Conservation (phyloP, 1,284 basidiomycete species). For the Volvariella volvacea region DNA sequence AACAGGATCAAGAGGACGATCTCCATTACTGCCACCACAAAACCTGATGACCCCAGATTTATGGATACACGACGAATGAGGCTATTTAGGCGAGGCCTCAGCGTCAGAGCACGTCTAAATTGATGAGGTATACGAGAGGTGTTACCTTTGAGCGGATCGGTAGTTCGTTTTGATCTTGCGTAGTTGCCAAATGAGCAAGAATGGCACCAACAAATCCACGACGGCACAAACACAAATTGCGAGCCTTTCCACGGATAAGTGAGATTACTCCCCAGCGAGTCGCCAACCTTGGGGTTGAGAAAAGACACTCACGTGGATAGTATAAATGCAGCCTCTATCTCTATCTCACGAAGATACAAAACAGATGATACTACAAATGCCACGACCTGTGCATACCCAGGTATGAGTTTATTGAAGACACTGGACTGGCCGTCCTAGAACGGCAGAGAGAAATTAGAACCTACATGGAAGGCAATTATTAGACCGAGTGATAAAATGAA, state of each 20-base stretch:
- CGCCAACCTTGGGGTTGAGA: too few species aligned
- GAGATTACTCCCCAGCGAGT: too few species aligned
- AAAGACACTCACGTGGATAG: too few species aligned
- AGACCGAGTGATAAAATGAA: too few species aligned
- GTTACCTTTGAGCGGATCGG: not conserved
- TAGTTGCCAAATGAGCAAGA: not conserved
- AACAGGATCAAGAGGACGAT: not conserved
- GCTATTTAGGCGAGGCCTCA: not conserved
- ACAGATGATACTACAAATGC: too few species aligned
- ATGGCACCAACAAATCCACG: not conserved
- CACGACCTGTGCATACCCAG: too few species aligned
- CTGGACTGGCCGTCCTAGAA: too few species aligned
- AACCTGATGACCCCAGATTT: not conserved
- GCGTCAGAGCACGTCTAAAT: not conserved
- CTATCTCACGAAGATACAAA: too few species aligned
- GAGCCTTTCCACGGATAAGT: not conserved
- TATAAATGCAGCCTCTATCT: too few species aligned
- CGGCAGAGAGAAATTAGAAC: too few species aligned
- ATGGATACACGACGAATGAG: not conserved
- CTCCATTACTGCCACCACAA: not conserved
- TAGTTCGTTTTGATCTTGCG: not conserved
- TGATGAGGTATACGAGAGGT: not conserved
- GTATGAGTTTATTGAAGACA: too few species aligned
- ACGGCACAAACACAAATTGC: not conserved
- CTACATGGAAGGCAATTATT: too few species aligned